These are phyloP conservation scores for Imleria badia DNA, from an alignment of 768 basidiomycete species.

Conservation along the genomic window DNA sequence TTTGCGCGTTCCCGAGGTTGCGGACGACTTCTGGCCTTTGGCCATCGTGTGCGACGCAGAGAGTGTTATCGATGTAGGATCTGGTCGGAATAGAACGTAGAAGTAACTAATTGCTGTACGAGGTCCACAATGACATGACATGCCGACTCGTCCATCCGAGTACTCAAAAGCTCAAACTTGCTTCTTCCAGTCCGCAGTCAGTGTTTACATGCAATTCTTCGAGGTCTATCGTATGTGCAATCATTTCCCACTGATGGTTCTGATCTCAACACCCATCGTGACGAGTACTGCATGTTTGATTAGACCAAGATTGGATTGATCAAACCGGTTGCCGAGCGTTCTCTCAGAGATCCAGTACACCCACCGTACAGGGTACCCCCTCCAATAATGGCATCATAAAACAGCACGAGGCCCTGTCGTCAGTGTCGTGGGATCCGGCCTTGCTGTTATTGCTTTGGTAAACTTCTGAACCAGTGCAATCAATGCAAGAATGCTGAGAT, in stretches of 20 bases:
- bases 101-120: not conserved
- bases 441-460: too few relatives aligned
- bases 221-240: not conserved
- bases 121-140: too few relatives aligned
- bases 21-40: conserved; percentile 69
- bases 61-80: conserved; percentile 6
- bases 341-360: too few relatives aligned
- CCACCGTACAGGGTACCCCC: too few relatives aligned
- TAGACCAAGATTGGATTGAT: too few relatives aligned
- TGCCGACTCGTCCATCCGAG: too few relatives aligned
- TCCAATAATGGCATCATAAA: too few relatives aligned
- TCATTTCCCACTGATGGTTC: too few relatives aligned
- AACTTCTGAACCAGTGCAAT: too few relatives aligned
- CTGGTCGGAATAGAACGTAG: not conserved
- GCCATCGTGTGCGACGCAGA: conserved; percentile 30
- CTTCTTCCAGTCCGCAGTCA: not conserved
- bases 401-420: not conserved
- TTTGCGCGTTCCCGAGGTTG: conserved; percentile 84
- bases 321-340: too few relatives aligned
- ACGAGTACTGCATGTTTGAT: not conserved
- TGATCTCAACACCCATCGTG: not conserved
- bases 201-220: not conserved
- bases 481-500: too few relatives aligned
- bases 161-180: too few relatives aligned
- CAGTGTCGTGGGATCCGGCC: not conserved